Evolutionary conservation across 495 filamentous ascomycete species (phyloP).

Genomic region (Aspergillus sparsus): DNA sequence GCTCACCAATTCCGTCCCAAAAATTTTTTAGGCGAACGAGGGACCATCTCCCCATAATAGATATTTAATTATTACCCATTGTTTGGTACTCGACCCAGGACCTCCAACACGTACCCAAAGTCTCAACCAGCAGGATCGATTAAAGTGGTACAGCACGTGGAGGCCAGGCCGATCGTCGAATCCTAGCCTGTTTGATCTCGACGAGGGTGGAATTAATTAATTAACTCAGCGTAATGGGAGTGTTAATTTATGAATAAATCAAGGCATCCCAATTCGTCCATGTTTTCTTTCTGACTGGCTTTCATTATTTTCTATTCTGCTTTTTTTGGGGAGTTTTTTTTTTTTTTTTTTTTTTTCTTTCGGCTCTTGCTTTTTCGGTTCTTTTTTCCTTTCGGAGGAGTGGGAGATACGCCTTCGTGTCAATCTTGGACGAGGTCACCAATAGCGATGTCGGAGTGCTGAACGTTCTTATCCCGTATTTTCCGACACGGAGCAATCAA

Average conservation of each 20-base stretch:
- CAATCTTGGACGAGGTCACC: neutral
- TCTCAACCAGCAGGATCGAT: constrained; percentile 30
- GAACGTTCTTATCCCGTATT: constrained; percentile 6
- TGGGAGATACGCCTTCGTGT: neutral
- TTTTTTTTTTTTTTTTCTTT: no score
- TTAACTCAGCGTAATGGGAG: neutral
- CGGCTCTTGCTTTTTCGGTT: no score
- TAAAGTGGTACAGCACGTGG: constrained; percentile 33
- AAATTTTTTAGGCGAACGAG: neutral
- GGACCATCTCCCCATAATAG: neutral
- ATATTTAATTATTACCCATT: neutral
- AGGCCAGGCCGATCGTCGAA: constrained; percentile 26
- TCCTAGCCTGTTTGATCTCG: constrained; percentile 19
- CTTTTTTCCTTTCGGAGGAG: no score
- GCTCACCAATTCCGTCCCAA: no score
- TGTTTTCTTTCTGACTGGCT: no score
- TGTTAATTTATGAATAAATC: constrained; percentile 1
- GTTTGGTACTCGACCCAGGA: constrained; percentile 7
- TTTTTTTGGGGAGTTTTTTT: no score
- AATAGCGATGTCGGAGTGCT: constrained; percentile 13
- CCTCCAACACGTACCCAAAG: neutral
- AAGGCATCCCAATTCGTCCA: neutral
- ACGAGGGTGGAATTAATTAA: constrained; percentile 10
- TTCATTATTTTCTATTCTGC: no score
- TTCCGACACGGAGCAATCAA: constrained; percentile 17